These are phyloP conservation scores for Magnolia officinalis DNA, from an alignment of 164 flowering plant genomes.

Conservation along the genomic window DNA sequence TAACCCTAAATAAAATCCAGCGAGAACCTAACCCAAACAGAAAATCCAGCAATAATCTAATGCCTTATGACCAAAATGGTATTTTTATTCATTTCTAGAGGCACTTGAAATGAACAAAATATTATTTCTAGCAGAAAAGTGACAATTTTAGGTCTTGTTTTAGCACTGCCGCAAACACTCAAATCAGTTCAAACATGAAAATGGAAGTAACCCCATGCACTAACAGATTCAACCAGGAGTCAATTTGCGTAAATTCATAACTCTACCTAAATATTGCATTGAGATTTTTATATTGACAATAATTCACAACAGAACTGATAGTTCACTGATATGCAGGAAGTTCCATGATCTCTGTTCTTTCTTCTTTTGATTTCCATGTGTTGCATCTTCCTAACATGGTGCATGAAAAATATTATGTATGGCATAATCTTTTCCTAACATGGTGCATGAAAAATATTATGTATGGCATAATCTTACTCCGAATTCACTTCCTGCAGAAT, in stretches of 20 bases:
- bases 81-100: no score
- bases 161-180: neutral
- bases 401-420: neutral
- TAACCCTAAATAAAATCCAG: no score
- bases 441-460: neutral
- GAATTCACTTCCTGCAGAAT: conserved; percentile 46
- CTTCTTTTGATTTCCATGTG: neutral
- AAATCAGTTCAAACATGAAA: neutral
- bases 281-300: neutral
- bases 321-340: neutral
- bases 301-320: neutral
- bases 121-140: neutral
- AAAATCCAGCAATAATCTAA: no score
- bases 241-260: neutral
- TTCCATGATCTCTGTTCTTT: neutral
- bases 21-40: no score
- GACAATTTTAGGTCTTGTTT: no score
- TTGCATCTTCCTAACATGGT: neutral
- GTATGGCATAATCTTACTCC: conserved; percentile 3
- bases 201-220: neutral
- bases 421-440: conserved; percentile 4
- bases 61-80: no score
- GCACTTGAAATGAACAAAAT: no score
- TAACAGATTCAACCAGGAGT: neutral
- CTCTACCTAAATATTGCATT: neutral